Base-by-base conservation (phyloP, 768 basidiomycete genomes). In the Macrocybe gigantea region DNA sequence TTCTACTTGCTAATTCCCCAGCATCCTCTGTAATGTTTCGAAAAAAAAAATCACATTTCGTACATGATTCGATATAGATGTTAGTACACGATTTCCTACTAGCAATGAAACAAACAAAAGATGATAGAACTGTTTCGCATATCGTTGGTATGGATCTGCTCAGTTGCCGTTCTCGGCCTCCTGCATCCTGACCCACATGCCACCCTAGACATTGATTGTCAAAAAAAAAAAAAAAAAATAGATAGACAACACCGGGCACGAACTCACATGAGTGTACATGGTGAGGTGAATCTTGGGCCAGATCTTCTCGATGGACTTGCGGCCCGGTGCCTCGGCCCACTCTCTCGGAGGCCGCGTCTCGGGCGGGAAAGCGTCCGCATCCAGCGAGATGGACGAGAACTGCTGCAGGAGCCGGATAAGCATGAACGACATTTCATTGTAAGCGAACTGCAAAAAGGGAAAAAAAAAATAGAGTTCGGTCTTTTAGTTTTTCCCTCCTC, bases 401-500 rank as follows among this genome's bases (percentile, higher is more conserved):
- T 64, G 67, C 56, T 85, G 83, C n/a, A 85, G 62, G 29, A 85
- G 68, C 3, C 80, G 73, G 47, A 85, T 72, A 44, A 85, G 59
- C 59, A 83, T 70, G 64, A 82, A 83, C 1, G 82, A 83, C 62
- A 79, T 78, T 52, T 79, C 78, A 50, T 79, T 77, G 53, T 79
- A 79, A 0, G 78, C 78, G 48, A 78, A 79, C 76, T 79, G 35
- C 22, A 22, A 22, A 22, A 22, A 22, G 4, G 4, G 4, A 22
- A 22, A 2, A 37, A 43, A 15, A 13, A 42, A 39, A 1, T 22
- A 38, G 12, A 39, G n/a, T 34, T 15, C n/a, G 41, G 29, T 8
- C 11, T 11, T 0, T 32, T 14, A 22, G 22, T 22, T 22, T 22
- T 22, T 22, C 22, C 22, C 22, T 22, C n/a, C n/a, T n/a, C n/a